Evolutionary conservation across 2,329 filamentous ascomycete genomes (phyloP).

Genomic region (Achaetomium macrosporum): DNA sequence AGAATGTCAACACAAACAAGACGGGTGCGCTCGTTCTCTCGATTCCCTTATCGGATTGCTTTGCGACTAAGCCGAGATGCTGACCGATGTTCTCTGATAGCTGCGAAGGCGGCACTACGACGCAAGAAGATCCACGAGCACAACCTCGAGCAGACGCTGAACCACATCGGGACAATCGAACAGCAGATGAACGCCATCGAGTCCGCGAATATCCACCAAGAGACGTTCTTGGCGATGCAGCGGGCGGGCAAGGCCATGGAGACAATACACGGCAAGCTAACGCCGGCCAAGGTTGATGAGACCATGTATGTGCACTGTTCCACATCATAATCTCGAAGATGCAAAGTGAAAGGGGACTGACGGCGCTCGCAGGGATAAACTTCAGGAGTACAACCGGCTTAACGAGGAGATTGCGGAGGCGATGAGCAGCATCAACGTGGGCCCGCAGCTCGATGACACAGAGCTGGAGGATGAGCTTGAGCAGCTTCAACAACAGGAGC

Average conservation of each 20-base stretch:
- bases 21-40: constrained; percentile 56
- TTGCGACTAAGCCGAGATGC: neutral
- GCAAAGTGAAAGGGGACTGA: constrained; percentile 27
- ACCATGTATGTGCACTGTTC: constrained; percentile 65
- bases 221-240: constrained; percentile 92
- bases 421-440: constrained; percentile 66
- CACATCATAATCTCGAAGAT: neutral
- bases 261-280: constrained; percentile 83
- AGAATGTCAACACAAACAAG: constrained; percentile 86
- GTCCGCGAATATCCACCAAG: constrained; percentile 96
- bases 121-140: constrained; percentile 94
- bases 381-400: constrained; percentile 87
- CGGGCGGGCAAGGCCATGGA: constrained; percentile 86
- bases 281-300: constrained; percentile 88
- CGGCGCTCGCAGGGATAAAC: constrained; percentile 61
- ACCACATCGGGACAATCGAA: constrained; percentile 87
- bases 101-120: constrained; percentile 81
- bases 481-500: constrained; percentile 79
- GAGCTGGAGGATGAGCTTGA: constrained; percentile 85
- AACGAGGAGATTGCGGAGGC: constrained; percentile 88
- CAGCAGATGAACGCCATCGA: constrained; percentile 96
- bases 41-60: neutral
- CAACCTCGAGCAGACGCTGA: constrained; percentile 81
- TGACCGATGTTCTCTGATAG: constrained; percentile 42
- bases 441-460: constrained; percentile 71